phyloP scores from a whole-genome alignment of 140 eudicot genomes.

The Bidens hawaiensis region DNA sequence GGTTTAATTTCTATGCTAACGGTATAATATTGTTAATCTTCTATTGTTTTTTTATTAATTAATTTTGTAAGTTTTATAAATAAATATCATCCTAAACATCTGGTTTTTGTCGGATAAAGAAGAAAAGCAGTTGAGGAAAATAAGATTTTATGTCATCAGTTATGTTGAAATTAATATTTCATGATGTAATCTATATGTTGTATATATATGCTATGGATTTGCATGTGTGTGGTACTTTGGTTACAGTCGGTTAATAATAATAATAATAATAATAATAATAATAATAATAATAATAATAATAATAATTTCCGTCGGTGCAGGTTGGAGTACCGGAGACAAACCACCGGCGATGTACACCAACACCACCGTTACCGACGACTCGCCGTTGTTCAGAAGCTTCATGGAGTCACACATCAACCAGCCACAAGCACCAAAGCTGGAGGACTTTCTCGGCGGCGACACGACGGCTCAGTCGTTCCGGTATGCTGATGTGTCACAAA shows the following conservation, averaged over 20 bases:
- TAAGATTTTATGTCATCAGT: constrained; percentile 9
- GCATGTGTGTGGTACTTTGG: constrained; percentile 20
- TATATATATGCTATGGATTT: no score
- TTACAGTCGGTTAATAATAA: no score
- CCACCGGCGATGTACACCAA: constrained; percentile 40
- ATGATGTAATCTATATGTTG: constrained; percentile 38
- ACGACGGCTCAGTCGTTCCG: constrained; percentile 23
- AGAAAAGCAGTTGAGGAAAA: constrained; percentile 27
- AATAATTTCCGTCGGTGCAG: constrained; percentile 18
- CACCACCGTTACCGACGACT: constrained; percentile 25
- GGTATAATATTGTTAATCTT: not conserved
- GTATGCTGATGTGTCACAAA: constrained; percentile 37
- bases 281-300: no score
- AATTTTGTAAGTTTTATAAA: no score
- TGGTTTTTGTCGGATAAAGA: constrained; percentile 41
- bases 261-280: no score
- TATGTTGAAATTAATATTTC: constrained; percentile 3
- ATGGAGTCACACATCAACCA: constrained; percentile 48
- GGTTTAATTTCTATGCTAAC: no score
- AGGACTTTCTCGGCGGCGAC: constrained; percentile 85
- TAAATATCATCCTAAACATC: constrained; percentile 12
- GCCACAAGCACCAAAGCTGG: constrained; percentile 75
- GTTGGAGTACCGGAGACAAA: constrained; percentile 44
- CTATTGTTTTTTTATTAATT: not conserved
- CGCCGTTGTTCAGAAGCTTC: constrained; percentile 40